Evolutionary conservation across 2,329 filamentous ascomycete genomes (phyloP), one percentile per base, ranked within the genome.

Genomic region (Camillea tinctor): DNA sequence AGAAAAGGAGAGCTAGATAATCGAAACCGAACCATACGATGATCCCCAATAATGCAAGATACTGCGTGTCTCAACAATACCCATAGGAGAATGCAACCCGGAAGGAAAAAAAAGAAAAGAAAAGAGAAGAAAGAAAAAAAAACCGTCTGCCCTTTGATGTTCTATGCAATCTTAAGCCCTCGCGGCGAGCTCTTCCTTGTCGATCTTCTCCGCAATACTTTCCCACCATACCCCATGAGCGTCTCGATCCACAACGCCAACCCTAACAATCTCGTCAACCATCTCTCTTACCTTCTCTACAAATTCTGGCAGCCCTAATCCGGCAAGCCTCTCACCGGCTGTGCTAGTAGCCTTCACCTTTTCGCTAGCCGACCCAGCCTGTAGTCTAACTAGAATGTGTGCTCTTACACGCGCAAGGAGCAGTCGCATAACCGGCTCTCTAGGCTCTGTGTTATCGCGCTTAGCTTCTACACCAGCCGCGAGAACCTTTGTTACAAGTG

Each of bases 151-250:
- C 22, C 23, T 23, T 23, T 52, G 55, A 59, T 60, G 55, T 51
- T n/a, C 52, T 30, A 64, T 54, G 52, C 56, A 59, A 57, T 50
- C 22, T 63, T 50, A 68, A 56, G 60, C 59, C 4, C 61, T 60
- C 23, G 58, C 15, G 26, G 61, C 59, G 20, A 64, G 55, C 23
- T 66, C 74, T 58, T 80, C 79, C 61, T 75, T 76, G 64, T 80
- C 79, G 23, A 85, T 79, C 71, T 82, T 84, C 62, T 81, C 80
- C 0, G 86, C 84, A 63, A 91, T 82, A 52, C 80, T 76, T 73
- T 91, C 88, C 80, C 91, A 93, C 88, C 88, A 92, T 50, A 77
- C 70, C 13, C 84, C 84, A 73, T 92, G 90, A 7, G 85, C 82
- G 62, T 85, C 86, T 63, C 87, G 81, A 71, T 93, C 90, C 4